These are phyloP conservation scores for Pleurotus platypus DNA, from an alignment of 768 basidiomycete genomes.

Conservation along the genomic window DNA sequence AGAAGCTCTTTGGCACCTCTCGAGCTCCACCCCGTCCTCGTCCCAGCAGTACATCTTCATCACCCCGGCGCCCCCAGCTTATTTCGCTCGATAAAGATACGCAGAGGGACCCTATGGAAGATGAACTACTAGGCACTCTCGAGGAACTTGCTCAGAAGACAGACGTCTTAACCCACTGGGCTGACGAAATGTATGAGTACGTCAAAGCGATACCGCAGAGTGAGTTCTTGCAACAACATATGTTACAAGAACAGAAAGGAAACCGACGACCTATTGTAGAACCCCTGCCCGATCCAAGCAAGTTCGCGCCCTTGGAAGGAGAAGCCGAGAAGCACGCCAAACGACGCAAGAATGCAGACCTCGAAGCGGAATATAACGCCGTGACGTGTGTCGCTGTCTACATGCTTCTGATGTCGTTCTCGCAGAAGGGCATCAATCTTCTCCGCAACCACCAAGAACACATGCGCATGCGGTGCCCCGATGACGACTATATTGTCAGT, in stretches of 20 bases:
- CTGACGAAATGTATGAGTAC: slow-evolving; percentile 89
- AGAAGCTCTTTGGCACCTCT: slow-evolving; percentile 70
- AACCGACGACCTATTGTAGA: slow-evolving; percentile 36
- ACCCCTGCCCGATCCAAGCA: slow-evolving; percentile 75
- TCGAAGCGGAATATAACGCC: slow-evolving; percentile 79
- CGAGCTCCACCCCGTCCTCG: slow-evolving; percentile 33
- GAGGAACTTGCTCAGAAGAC: slow-evolving; percentile 97
- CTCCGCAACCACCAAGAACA: slow-evolving; percentile 78
- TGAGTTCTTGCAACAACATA: slow-evolving; percentile 32
- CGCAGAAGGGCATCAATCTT: slow-evolving; percentile 88
- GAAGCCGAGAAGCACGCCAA: slow-evolving; percentile 70
- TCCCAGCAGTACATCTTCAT: slow-evolving; percentile 42
- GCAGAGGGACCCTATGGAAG: slow-evolving; percentile 70
- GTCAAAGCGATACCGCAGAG: slow-evolving; percentile 84
- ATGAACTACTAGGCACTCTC: slow-evolving; percentile 71
- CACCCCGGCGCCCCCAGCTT: slow-evolving; percentile 55
- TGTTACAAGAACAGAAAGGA: not conserved
- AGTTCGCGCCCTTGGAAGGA: slow-evolving; percentile 67
- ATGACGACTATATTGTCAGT: slow-evolving; percentile 72
- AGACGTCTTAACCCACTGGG: slow-evolving; percentile 88
- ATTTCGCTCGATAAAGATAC: slow-evolving; percentile 42
- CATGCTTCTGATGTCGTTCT: slow-evolving; percentile 88
- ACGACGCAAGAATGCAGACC: slow-evolving; percentile 66
- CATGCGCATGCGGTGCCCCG: slow-evolving; percentile 75
- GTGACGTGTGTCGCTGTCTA: slow-evolving; percentile 87